Conservation (phyloP, 2,329 filamentous ascomycete genomes). For the Ophiocordyceps camponoti-floridani region DNA sequence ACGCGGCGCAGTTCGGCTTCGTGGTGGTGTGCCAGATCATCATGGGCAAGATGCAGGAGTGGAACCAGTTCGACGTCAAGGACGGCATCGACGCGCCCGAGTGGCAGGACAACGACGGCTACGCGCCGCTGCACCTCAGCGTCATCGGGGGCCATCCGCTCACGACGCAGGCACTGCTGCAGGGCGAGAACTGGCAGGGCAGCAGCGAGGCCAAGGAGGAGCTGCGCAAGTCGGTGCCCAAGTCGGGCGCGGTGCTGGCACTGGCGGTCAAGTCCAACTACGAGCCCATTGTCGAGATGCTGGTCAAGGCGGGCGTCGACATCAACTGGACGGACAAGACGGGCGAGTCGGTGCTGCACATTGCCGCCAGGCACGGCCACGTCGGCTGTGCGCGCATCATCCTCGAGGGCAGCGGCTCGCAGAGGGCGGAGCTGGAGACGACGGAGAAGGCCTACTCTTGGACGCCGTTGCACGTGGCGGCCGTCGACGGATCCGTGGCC, state of each 20-base stretch:
- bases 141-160: slow-evolving; percentile 81
- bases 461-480: slow-evolving; percentile 89
- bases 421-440: slow-evolving; percentile 61
- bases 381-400: slow-evolving; percentile 63
- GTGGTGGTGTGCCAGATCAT: slow-evolving; percentile 78
- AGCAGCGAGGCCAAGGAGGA: slow-evolving; percentile 41
- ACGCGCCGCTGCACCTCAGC: slow-evolving; percentile 77
- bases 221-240: slow-evolving; percentile 52
- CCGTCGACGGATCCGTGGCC: slow-evolving; percentile 66
- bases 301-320: slow-evolving; percentile 80
- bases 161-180: slow-evolving; percentile 66
- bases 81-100: slow-evolving; percentile 70
- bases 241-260: slow-evolving; percentile 74
- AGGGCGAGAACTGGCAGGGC: slow-evolving; percentile 62
- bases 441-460: slow-evolving; percentile 74
- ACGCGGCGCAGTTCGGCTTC: slow-evolving; percentile 87
- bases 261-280: slow-evolving; percentile 83
- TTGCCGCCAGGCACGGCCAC: slow-evolving; percentile 80
- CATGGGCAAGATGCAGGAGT: slow-evolving; percentile 75
- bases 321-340: slow-evolving; percentile 85
- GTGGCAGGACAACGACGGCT: slow-evolving; percentile 89
- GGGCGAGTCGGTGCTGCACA: slow-evolving; percentile 80
- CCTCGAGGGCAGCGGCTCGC: slow-evolving; percentile 47
- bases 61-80: slow-evolving; percentile 70
- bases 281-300: slow-evolving; percentile 62